Base-by-base conservation (phyloP, 257 asterid species). In the Solanum pennellii region DNA sequence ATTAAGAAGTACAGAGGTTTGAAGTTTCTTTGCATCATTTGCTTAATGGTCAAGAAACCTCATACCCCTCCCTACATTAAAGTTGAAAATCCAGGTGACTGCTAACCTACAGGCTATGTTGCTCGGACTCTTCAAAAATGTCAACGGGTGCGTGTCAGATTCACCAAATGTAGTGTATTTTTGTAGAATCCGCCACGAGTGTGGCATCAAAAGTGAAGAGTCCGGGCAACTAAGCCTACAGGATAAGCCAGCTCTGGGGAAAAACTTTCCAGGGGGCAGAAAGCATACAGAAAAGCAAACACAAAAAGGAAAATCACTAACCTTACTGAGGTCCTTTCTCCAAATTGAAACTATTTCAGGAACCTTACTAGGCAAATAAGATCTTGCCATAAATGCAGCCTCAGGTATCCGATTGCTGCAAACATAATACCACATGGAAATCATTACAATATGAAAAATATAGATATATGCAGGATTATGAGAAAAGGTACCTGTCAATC, bases 351-450 rank as follows among this genome's bases (percentile, higher is more conserved):
- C 99, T 65, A 97, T 93, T 91, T 97, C 98, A 41, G 99, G 93
- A 86, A 97, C 99, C 92, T 95, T 97, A 92, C 98, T 96, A 29
- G 99, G 99, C 86, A 97, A 98, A 92, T 97, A 97, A 71, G 99
- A 97, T 89, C 99, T 95, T 49, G 99, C 98, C 99, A 97, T 97
- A 89, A 97, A 88, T 86, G 99, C 99, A 93, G 99, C 99, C 92
- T 97, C 99, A 86, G 99, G 99, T 93, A 97, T 93, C 93, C 99
- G 99, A 80, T 96, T 95, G 94, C 99, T 97, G 94, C 89, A 90
- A 69, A 88, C 82, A 85, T 76, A 86, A 52, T 83, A 42, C 31
- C 27, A 85, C 29, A 89, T 79, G 88, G 88, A 65, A 42, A 73
- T 83, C 65, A 11, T 44, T 49, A 82, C 69, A 47, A 82, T 49